Conservation (phyloP, 2,329 filamentous ascomycete genomes). For the Pyricularia pennisetigena region DNA sequence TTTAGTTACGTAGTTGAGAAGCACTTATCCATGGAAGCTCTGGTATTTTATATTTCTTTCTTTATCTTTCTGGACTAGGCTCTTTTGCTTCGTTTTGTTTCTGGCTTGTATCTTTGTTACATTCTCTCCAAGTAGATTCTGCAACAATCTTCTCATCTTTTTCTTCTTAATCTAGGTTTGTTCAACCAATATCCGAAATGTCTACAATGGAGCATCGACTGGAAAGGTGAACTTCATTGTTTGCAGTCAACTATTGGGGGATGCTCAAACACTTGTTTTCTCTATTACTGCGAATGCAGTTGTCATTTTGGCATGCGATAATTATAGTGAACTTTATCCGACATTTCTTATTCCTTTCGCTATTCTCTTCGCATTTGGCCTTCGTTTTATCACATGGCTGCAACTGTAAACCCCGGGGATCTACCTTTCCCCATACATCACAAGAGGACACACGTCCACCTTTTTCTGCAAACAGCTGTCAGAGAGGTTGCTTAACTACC, state of each 20-base stretch:
- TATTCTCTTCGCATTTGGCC: neutral
- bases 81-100: too few relatives aligned
- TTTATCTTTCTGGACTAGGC: too few relatives aligned
- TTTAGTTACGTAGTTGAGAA: too few relatives aligned
- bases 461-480: neutral
- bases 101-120: too few relatives aligned
- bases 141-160: neutral
- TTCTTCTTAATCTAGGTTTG: neutral
- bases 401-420: neutral
- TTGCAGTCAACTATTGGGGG: neutral
- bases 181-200: neutral
- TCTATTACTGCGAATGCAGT: neutral
- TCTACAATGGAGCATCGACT: neutral
- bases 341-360: neutral
- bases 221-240: neutral
- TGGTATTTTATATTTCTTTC: too few relatives aligned
- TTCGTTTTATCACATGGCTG: neutral
- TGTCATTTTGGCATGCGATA: neutral
- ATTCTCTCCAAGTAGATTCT: neutral
- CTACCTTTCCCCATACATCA: neutral
- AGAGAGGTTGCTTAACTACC: neutral
- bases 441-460: neutral
- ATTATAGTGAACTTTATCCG: neutral
- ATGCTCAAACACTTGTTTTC: neutral
- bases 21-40: too few relatives aligned